Evolutionary conservation across 2,329 filamentous ascomycete species (phyloP), one percentile per base, ranked within the genome.

Genomic region (Zasmidium cellare): DNA sequence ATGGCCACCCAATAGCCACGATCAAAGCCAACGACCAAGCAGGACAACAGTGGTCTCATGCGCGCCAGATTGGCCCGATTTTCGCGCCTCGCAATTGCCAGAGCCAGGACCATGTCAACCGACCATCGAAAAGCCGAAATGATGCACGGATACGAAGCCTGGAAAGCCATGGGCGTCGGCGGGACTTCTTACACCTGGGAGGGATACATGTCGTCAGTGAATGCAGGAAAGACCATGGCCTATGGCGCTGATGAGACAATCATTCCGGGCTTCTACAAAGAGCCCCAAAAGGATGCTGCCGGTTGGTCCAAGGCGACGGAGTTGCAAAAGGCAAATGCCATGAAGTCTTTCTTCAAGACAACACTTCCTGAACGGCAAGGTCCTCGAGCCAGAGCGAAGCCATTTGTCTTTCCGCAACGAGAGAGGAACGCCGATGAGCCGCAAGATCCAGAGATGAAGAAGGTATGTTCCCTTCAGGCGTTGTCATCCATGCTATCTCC

Each of bases 151-250:
- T 41, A 9, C 35, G n/a, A 41, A 5, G 35, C 35, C 7, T 41
- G 35, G 35, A 41, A 16, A 18, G 35, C 35, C 35, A 41, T 41
- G 35, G 35, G 35, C 7, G 35, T 41, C 5, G 35, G 35, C 35
- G 35, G 35, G 11, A 41, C 35, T 14, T 16, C 12, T 3, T 14
- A 41, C 16, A 41, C 35, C 5, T 41, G 35, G 35, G 35, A 18
- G 16, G 35, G 35, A 3, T 41, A 41, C 16, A 41, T 41, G 35
- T 41, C 35, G 12, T 3, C 11, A 3, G 3, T 41, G 35, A 41
- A 14, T 14, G 35, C 35, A 97, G 62, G 97, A 91, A 65, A 92
- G 87, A 74, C 93, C 94, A 85, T 97, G 97, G 77, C 94, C 91
- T 64, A 93, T 89, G 69, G 87, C 91, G 82, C 97, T 97, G 74